Evolutionary conservation across 2,329 filamentous ascomycete genomes (phyloP), one percentile per base, ranked within the genome.

Genomic region (Harringtonia lauricola): DNA sequence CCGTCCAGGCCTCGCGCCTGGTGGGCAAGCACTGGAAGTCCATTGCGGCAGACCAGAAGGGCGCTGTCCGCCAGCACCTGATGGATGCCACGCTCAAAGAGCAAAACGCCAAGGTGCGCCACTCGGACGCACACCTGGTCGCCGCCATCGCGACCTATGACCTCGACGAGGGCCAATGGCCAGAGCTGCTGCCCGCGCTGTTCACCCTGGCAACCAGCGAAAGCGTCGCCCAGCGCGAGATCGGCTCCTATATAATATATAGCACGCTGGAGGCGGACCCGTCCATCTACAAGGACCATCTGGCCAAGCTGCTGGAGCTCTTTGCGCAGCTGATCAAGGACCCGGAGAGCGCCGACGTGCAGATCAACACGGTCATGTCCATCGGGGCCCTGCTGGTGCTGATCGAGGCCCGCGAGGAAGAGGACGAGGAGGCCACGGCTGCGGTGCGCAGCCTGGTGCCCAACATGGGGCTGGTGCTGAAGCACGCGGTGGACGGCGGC

Each of bases 331-430:
- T 89, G 39, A 92, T 98, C 57, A 81, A 84, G 56, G 92, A 96
- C 58, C 81, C 86, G 2, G 81, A 94, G 64, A 95, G 88, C 62
- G 77, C 84, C 49, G 87, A 95, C 61, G 92, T 98, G 45, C 83
- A 89, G 55, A 81, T 95, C 67, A 96, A 95, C 71, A 94, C 92
- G 28, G 81, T 95, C 65, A 78, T 94, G 57, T 88, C 87, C 48
- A 76, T 96, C 48, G 88, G 89, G 56, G 84, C 87, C 57, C 74
- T 95, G 56, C 82, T 90, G 43, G 83, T 94, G 71, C 76, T 94
- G 49, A 70, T 96, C 39, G 86, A 95, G 59, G 79, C 85, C 1
- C 89, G 95, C 33, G 86, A 95, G 64, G 89, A 95, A 31, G 71
- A 95, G 66, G 83, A 95, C 52, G 70, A 76, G 49, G 70, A 81